A percentile compares a stretch with the other conserved stretches of the same genome.
Evolutionary conservation across 2,329 filamentous ascomycete genomes (phyloP).

Genomic region (Coniochaeta hoffmannii): DNA sequence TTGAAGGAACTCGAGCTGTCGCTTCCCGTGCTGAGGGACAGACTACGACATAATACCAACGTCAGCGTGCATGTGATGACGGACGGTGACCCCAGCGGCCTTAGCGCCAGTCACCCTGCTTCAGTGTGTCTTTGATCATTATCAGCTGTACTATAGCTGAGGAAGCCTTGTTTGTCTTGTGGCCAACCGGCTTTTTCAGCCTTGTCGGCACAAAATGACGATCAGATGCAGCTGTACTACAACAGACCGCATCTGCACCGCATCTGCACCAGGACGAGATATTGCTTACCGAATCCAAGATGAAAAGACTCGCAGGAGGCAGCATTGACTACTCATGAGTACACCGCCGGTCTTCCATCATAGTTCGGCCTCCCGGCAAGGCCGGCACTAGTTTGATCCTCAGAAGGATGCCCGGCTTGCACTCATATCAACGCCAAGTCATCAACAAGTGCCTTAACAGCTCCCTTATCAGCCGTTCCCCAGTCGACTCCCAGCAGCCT

Average conservation of each 20-base stretch:
- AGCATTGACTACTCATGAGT: not conserved
- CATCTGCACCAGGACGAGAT: too few relatives aligned
- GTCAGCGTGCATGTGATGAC: not conserved
- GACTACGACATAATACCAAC: not conserved
- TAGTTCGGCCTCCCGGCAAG: not conserved
- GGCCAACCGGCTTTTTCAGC: not conserved
- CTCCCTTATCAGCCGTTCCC: constrained; percentile 42
- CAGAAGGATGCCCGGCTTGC: not conserved
- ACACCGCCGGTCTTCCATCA: not conserved
- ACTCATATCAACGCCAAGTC: constrained; percentile 29
- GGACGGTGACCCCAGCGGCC: not conserved
- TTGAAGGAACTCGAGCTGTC: not conserved
- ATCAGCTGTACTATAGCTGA: not conserved
- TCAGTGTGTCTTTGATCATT: not conserved
- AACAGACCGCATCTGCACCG: not conserved
- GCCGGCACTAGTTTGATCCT: not conserved
- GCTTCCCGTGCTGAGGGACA: not conserved
- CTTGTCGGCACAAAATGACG: not conserved
- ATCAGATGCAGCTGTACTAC: not conserved
- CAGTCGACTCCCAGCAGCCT: constrained; percentile 49
- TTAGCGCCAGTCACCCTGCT: not conserved
- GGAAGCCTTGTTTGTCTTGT: not conserved
- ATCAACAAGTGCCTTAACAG: constrained; percentile 33
- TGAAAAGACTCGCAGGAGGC: too few relatives aligned
- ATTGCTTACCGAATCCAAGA: too few relatives aligned